A percentile compares a stretch with the other conserved stretches of the same genome.
Conservation (phyloP, 441 rosid genomes). For the Codiaeum variegatum region DNA sequence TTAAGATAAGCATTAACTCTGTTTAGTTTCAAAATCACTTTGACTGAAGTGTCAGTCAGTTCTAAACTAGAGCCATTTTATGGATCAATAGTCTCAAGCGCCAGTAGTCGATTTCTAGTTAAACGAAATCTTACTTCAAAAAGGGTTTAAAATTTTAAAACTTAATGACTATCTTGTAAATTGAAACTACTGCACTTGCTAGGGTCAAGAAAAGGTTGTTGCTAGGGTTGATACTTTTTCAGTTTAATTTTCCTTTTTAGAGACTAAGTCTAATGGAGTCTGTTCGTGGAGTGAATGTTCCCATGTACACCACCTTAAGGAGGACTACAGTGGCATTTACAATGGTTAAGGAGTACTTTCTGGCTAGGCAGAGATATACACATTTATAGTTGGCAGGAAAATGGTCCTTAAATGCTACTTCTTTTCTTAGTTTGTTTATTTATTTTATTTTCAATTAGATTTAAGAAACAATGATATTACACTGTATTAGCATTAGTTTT, state of each 20-base stretch:
- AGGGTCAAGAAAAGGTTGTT: too few relatives aligned
- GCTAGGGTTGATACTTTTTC: too few relatives aligned
- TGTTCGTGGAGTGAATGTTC: conserved; percentile 95
- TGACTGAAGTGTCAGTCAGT: too few relatives aligned
- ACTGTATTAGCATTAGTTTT: not conserved
- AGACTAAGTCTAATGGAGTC: too few relatives aligned
- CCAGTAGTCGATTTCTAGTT: too few relatives aligned
- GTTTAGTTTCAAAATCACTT: conserved; percentile 42
- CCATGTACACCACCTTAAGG: conserved; percentile 96
- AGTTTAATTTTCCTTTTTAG: too few relatives aligned
- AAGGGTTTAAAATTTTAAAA: too few relatives aligned
- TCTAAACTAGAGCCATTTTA: too few relatives aligned
- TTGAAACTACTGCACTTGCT: too few relatives aligned
- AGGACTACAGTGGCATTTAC: conserved; percentile 92
- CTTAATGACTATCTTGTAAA: too few relatives aligned
- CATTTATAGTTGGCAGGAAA: conserved; percentile 77
- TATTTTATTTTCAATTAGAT: conserved; percentile 1
- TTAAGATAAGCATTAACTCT: conserved; percentile 53
- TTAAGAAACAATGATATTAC: not conserved
- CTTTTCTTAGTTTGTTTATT: not conserved
- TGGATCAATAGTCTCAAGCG: too few relatives aligned
- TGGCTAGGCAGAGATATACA: conserved; percentile 73
- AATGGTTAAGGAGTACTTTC: conserved; percentile 76
- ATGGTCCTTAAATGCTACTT: conserved; percentile 4
- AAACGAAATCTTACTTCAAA: too few relatives aligned